A percentile compares a stretch with the other conserved stretches of the same genome.
Conservation (phyloP, 345 rosid genomes). For the Arabis alpina region DNA sequence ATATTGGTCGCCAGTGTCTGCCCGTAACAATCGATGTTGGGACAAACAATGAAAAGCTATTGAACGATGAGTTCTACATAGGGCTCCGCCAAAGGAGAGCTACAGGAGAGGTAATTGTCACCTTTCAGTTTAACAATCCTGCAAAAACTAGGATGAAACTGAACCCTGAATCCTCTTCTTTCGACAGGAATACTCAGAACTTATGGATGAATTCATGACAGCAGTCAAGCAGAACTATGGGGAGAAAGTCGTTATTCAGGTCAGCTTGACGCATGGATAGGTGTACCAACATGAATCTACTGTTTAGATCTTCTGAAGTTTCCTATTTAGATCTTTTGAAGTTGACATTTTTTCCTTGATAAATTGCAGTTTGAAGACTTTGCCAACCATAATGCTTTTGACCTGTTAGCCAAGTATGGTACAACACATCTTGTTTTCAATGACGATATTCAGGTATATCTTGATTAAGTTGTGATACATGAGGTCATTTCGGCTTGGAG, state of each 20-base stretch:
- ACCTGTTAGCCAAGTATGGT: conserved; percentile 81
- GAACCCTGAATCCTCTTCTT: conserved; percentile 31
- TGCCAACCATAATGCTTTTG: conserved; percentile 97
- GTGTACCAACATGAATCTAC: conserved; percentile 5
- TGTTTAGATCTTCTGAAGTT: conserved; percentile 7
- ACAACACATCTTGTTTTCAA: conserved; percentile 97
- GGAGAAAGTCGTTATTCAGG: conserved; percentile 95
- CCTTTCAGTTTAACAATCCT: conserved; percentile 31
- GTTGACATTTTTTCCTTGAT: conserved; percentile 10
- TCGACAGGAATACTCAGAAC: conserved; percentile 86
- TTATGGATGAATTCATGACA: conserved; percentile 90
- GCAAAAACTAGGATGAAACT: conserved; percentile 19
- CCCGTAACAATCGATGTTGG: conserved; percentile 99
- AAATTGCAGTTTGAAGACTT: conserved; percentile 91
- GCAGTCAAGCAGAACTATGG: conserved; percentile 95
- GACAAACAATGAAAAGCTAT: conserved; percentile 85
- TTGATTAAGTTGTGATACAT: conserved; percentile 24
- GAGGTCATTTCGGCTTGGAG: conserved; percentile 1
- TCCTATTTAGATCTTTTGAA: neutral
- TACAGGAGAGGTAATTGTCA: conserved; percentile 75
- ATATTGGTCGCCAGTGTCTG: conserved; percentile 66
- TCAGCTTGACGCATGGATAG: conserved; percentile 40
- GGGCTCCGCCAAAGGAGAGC: conserved; percentile 97
- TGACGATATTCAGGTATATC: conserved; percentile 90
- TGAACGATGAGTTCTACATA: conserved; percentile 93